Percentiles rank a stretch among this genome's conserved stretches.
phyloP scores from a whole-genome alignment of 352 stramenopile genomes.

The Detonula confervacea region DNA sequence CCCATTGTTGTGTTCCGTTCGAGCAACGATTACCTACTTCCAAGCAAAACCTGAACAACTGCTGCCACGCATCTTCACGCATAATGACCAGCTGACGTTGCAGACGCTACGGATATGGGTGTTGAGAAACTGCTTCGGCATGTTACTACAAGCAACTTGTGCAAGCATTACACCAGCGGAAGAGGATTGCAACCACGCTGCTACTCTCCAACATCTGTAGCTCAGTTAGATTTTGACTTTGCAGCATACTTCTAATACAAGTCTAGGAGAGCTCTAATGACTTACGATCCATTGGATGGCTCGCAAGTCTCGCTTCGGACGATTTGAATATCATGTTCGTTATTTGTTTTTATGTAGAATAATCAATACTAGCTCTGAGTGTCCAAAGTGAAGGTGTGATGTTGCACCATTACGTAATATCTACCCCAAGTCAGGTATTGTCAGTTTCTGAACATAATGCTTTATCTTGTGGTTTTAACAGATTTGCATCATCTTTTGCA shows the following conservation, averaged over 20 bases:
- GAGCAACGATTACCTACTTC: too few species aligned
- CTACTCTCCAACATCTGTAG: constrained; percentile 47
- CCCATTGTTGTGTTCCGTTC: not conserved
- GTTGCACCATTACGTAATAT: too few species aligned
- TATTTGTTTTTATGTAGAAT: too few species aligned
- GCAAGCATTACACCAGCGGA: not conserved
- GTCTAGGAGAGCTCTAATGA: not conserved
- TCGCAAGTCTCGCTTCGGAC: constrained; percentile 2
- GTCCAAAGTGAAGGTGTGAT: too few species aligned
- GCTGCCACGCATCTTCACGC: not conserved
- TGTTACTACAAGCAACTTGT: constrained; percentile 11
- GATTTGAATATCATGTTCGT: too few species aligned
- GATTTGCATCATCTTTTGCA: too few species aligned
- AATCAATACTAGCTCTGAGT: too few species aligned
- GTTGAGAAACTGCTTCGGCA: constrained; percentile 36
- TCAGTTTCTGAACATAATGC: too few species aligned
- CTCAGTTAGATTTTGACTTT: constrained; percentile 50
- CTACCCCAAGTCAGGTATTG: too few species aligned
- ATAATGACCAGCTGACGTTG: constrained; percentile 45
- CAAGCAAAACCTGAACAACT: not conserved
- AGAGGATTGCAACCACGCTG: constrained; percentile 21
- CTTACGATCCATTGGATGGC: not conserved
- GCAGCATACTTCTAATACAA: constrained; percentile 14
- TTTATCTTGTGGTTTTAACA: too few species aligned
- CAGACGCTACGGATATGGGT: constrained; percentile 26